These are phyloP conservation scores for Saccharomyces jurei DNA, from an alignment of 805 yeast genomes.

Conservation along the genomic window DNA sequence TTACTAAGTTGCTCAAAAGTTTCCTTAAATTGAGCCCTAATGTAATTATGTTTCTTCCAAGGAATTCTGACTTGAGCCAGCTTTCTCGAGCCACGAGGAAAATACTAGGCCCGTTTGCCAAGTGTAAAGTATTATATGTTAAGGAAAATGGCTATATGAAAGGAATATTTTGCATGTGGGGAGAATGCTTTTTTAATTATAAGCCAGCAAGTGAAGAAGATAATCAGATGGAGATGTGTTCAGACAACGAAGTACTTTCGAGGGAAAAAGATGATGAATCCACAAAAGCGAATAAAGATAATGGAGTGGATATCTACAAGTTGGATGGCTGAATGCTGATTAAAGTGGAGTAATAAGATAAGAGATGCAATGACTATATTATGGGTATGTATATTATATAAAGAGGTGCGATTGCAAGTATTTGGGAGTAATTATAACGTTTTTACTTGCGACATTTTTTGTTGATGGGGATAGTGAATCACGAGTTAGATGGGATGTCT, in stretches of 20 bases:
- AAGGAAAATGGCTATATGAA: conserved; percentile 37
- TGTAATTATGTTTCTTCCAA: conserved; percentile 56
- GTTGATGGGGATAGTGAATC: background rate
- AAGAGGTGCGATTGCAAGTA: background rate
- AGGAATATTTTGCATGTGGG: conserved; percentile 58
- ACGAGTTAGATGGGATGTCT: conserved; percentile 22
- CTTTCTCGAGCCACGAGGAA: conserved; percentile 39
- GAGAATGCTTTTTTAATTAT: conserved; percentile 35
- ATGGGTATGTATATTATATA: conserved; percentile 3
- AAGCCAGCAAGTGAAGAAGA: background rate
- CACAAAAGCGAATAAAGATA: background rate
- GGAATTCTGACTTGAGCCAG: conserved; percentile 48
- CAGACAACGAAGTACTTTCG: background rate
- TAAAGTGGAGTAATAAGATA: background rate
- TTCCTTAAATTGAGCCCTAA: conserved; percentile 37
- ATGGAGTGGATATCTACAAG: conserved; percentile 1
- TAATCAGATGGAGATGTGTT: background rate
- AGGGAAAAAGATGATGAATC: background rate
- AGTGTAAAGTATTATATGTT: conserved; percentile 40
- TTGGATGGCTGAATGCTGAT: background rate
- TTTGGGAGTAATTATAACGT: background rate
- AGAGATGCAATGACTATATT: background rate
- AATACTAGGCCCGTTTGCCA: conserved; percentile 37
- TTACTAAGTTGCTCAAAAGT: conserved; percentile 39
- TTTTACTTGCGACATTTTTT: background rate